phyloP scores from a whole-genome alignment of 2,329 filamentous ascomycete genomes.

The Pseudocercospora fuligena region DNA sequence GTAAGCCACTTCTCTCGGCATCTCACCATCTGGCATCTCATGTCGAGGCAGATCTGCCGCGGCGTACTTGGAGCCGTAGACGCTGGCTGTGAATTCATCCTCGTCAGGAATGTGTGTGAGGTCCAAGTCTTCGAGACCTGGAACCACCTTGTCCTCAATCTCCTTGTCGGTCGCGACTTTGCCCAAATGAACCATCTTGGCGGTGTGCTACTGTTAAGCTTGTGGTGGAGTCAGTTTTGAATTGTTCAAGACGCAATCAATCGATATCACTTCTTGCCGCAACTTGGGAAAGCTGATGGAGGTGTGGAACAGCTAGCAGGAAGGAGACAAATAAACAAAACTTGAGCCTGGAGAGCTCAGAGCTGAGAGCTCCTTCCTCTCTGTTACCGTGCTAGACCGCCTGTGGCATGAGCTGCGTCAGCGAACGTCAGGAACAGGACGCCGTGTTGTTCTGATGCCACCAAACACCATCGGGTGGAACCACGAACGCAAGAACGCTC shows the following conservation, averaged over 20 bases:
- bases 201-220: conserved; percentile 9
- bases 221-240: background rate
- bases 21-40: conserved; percentile 87
- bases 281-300: background rate
- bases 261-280: background rate
- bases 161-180: conserved; percentile 40
- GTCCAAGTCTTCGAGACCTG: conserved; percentile 53
- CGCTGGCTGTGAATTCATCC: conserved; percentile 71
- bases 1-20: conserved; percentile 93
- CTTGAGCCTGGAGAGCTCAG: background rate
- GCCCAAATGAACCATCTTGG: conserved; percentile 44
- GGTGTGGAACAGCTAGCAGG: background rate
- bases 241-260: background rate
- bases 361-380: background rate
- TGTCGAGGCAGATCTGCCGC: conserved; percentile 76
- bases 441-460: background rate
- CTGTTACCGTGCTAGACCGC: background rate
- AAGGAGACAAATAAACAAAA: background rate
- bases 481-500: background rate
- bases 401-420: conserved; percentile 7
- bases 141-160: conserved; percentile 44
- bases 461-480: background rate
- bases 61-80: conserved; percentile 88
- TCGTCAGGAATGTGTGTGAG: conserved; percentile 51
- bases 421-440: conserved; percentile 1